Conservation (phyloP, 768 basidiomycete species). For the Butyriboletus loyo region DNA sequence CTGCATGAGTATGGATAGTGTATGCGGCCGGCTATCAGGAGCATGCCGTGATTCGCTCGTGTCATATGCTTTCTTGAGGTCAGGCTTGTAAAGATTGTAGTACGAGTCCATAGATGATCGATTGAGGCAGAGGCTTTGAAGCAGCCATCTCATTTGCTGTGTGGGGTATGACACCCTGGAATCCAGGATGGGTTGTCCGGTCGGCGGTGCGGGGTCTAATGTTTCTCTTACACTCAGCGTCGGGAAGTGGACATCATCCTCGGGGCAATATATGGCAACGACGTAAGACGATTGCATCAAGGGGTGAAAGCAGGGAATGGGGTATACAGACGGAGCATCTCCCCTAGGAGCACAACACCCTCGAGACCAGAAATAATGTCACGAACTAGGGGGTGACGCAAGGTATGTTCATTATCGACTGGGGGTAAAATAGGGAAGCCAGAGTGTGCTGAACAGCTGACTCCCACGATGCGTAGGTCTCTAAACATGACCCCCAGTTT, state of each 20-base stretch:
- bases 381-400: conserved; percentile 48
- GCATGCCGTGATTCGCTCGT: conserved; percentile 49
- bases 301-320: conserved; percentile 7
- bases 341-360: conserved; percentile 62
- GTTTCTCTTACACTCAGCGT: conserved; percentile 47
- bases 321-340: conserved; percentile 66
- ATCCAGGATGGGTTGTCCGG: conserved; percentile 31
- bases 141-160: conserved; percentile 58
- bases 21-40: conserved; percentile 41
- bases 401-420: conserved; percentile 35
- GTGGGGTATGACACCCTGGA: conserved; percentile 42
- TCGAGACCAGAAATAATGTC: conserved; percentile 65
- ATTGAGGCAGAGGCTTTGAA: conserved; percentile 42
- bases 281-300: conserved; percentile 67
- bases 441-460: conserved; percentile 50
- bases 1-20: conserved; percentile 44
- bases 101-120: conserved; percentile 47
- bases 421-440: conserved; percentile 50
- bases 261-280: conserved; percentile 46
- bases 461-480: conserved; percentile 52
- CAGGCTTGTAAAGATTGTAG: conserved; percentile 37
- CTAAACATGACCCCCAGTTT: conserved; percentile 51
- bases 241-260: conserved; percentile 14
- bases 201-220: conserved; percentile 38
- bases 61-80: conserved; percentile 42